Conservation (phyloP, 2,329 filamentous ascomycete species). For the Cercospora sp. region DNA sequence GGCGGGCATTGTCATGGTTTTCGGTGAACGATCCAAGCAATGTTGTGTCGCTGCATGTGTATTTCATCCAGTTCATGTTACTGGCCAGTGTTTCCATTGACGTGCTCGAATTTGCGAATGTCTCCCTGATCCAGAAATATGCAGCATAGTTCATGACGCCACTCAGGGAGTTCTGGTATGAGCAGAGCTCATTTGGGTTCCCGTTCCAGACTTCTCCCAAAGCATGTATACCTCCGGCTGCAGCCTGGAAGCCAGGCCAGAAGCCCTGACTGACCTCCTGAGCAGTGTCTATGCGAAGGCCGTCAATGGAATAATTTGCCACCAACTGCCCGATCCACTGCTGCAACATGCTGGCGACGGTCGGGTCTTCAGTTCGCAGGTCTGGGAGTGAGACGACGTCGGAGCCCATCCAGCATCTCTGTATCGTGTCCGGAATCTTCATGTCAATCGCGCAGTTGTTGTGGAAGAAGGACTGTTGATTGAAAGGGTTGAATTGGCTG, state of each 20-base stretch:
- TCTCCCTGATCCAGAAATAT: constrained; percentile 40
- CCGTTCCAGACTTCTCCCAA: constrained; percentile 49
- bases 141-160: constrained; percentile 51
- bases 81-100: constrained; percentile 42
- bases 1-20: constrained; percentile 42
- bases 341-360: constrained; percentile 54
- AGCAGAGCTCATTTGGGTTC: constrained; percentile 40
- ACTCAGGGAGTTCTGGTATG: constrained; percentile 45
- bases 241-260: constrained; percentile 41
- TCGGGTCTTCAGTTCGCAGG: constrained; percentile 55
- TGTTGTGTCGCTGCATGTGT: constrained; percentile 40
- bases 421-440: constrained; percentile 43
- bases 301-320: constrained; percentile 60
- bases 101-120: constrained; percentile 40
- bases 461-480: constrained; percentile 50
- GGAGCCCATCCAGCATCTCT: constrained; percentile 56
- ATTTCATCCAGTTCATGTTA: constrained; percentile 32
- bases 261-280: constrained; percentile 47
- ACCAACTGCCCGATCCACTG: constrained; percentile 62
- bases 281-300: constrained; percentile 52
- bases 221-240: constrained; percentile 39
- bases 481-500: constrained; percentile 44
- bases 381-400: constrained; percentile 60
- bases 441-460: constrained; percentile 58
- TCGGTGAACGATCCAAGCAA: constrained; percentile 44